These are phyloP conservation scores for Saussurea involucrata DNA, from an alignment of 129 eudicot genomes.

Conservation along the genomic window DNA sequence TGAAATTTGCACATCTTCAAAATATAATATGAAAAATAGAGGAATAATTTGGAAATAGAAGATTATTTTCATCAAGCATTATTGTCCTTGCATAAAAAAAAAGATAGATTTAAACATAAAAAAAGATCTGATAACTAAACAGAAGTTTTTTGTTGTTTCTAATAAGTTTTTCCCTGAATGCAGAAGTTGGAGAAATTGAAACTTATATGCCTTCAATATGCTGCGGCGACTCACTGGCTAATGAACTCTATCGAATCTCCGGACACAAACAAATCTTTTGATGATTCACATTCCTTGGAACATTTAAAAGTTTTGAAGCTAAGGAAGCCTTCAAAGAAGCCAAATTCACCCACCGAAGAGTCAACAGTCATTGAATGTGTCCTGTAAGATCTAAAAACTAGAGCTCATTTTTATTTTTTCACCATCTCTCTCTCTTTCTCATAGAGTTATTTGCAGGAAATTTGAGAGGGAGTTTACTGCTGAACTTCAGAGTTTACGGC, in stretches of 20 bases:
- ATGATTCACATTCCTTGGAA: constrained; percentile 25
- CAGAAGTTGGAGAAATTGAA: constrained; percentile 96
- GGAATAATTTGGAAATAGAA: neutral
- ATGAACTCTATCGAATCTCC: constrained; percentile 64
- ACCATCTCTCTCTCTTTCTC: neutral
- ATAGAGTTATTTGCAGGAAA: constrained; percentile 53
- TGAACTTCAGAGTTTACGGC: constrained; percentile 85
- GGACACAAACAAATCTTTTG: constrained; percentile 20
- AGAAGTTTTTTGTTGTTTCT: too few species aligned
- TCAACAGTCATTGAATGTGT: constrained; percentile 56
- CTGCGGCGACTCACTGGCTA: constrained; percentile 87
- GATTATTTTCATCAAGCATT: neutral
- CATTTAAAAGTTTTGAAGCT: constrained; percentile 49
- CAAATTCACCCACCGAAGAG: constrained; percentile 52
- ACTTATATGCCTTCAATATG: constrained; percentile 86
- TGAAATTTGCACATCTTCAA: neutral
- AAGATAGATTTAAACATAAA: neutral
- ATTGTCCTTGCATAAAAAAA: neutral
- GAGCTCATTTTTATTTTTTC: neutral
- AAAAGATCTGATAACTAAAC: neutral
- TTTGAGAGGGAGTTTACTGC: constrained; percentile 76
- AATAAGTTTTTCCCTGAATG: too few species aligned
- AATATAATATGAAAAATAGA: neutral
- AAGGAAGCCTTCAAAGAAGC: constrained; percentile 51
- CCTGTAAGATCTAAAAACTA: constrained; percentile 39